Percentiles rank a stretch among this genome's conserved stretches.
Evolutionary conservation across 2,329 filamentous ascomycete species (phyloP).

Genomic region (Graphilbum fragrans): DNA sequence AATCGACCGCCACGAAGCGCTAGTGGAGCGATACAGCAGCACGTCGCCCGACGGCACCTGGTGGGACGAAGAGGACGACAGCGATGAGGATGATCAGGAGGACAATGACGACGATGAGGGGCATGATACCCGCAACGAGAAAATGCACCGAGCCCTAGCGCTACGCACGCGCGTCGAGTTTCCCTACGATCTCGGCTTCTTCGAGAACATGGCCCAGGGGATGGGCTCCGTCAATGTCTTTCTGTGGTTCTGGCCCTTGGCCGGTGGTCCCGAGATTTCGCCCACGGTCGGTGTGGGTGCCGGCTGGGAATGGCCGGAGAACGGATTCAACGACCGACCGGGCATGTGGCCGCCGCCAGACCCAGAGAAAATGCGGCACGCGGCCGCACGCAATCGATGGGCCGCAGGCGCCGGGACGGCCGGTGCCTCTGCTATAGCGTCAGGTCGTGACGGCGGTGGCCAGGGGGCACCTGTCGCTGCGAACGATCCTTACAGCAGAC

Average conservation of each 20-base stretch:
- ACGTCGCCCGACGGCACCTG: slow-evolving; percentile 26
- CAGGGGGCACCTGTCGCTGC: not conserved
- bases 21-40: slow-evolving; percentile 31
- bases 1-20: slow-evolving; percentile 47
- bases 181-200: slow-evolving; percentile 70
- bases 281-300: slow-evolving; percentile 19
- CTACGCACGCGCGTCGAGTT: slow-evolving; percentile 58
- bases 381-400: slow-evolving; percentile 5
- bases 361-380: slow-evolving; percentile 45
- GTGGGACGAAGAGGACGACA: slow-evolving; percentile 22
- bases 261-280: slow-evolving; percentile 33
- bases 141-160: slow-evolving; percentile 8
- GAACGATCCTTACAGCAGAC: slow-evolving; percentile 2
- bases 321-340: slow-evolving; percentile 58
- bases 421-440: not conserved
- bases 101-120: slow-evolving; percentile 18
- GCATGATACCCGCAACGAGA: slow-evolving; percentile 15
- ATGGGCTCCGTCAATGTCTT: slow-evolving; percentile 60
- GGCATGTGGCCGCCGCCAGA: slow-evolving; percentile 53
- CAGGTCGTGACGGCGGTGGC: not conserved
- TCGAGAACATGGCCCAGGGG: slow-evolving; percentile 58
- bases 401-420: not conserved
- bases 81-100: slow-evolving; percentile 9
- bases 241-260: slow-evolving; percentile 59
- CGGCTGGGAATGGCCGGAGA: slow-evolving; percentile 58